phyloP scores from a whole-genome alignment of 2,329 filamentous ascomycete genomes.

The Blastomyces parvus region DNA sequence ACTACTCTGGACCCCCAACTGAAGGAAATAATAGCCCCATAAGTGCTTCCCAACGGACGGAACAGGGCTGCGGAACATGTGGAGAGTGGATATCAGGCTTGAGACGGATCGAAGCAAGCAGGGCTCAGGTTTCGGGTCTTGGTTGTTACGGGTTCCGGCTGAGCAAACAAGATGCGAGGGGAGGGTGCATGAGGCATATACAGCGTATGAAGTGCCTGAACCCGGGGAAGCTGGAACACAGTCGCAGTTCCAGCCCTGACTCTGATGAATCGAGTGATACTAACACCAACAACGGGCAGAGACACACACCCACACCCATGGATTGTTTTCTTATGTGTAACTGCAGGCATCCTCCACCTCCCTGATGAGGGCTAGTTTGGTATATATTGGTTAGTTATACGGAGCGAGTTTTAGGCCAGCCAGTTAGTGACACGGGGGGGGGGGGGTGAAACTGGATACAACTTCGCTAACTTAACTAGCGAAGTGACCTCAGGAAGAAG shows the following conservation, averaged over 20 bases:
- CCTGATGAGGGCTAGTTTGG: background rate
- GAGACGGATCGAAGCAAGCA: background rate
- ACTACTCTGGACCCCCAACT: background rate
- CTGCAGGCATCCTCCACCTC: too few species aligned
- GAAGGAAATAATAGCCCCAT: background rate
- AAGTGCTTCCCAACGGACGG: background rate
- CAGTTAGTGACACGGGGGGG: background rate
- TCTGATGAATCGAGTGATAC: too few species aligned
- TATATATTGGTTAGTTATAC: background rate
- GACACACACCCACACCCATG: too few species aligned
- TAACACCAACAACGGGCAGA: too few species aligned
- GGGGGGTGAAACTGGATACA: too few species aligned
- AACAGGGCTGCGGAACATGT: background rate
- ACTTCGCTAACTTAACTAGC: background rate
- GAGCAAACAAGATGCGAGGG: too few species aligned
- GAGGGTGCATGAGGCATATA: too few species aligned
- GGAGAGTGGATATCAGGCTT: background rate
- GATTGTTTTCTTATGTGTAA: too few species aligned
- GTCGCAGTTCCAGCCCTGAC: too few species aligned
- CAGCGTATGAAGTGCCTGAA: too few species aligned
- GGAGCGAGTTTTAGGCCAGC: background rate
- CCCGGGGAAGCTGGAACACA: too few species aligned
- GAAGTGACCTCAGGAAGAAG: background rate
- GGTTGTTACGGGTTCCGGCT: background rate
- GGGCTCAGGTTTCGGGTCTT: background rate